Evolutionary conservation across 352 stramenopile species (phyloP).

Genomic region (Phytophthora ohioensis): DNA sequence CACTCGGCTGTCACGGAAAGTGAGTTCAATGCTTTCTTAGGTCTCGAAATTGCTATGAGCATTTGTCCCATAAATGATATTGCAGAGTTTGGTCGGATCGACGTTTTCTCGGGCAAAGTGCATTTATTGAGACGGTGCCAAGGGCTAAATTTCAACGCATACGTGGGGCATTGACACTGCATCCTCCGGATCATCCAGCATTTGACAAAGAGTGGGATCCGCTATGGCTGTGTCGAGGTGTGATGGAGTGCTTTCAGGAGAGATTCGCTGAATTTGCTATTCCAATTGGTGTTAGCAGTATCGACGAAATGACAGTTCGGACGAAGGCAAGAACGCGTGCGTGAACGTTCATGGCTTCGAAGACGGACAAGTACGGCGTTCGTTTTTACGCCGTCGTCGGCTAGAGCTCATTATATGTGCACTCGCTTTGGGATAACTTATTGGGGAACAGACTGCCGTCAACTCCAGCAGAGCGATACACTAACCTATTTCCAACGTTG

Average conservation of each 20-base stretch:
- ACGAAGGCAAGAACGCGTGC: conserved; percentile 1
- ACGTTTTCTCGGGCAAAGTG: conserved; percentile 3
- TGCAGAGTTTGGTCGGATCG: conserved; percentile 13
- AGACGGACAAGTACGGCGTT: conserved; percentile 15
- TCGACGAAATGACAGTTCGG: conserved; percentile 18
- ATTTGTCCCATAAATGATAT: conserved; percentile 23
- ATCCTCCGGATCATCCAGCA: neutral
- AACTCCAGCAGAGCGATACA: conserved; percentile 12
- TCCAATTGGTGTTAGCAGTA: conserved; percentile 17
- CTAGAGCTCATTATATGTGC: conserved; percentile 5
- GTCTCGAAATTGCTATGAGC: conserved; percentile 20
- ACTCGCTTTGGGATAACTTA: conserved; percentile 3
- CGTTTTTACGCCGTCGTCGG: conserved; percentile 17
- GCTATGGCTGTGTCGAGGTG: neutral
- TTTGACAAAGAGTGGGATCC: conserved; percentile 9
- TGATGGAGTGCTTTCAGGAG: conserved; percentile 19
- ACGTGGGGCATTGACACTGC: neutral
- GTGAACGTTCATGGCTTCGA: conserved; percentile 2
- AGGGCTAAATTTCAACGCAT: conserved; percentile 20
- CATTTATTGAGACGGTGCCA: conserved; percentile 23
- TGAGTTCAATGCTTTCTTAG: conserved; percentile 20
- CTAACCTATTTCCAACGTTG: conserved; percentile 12
- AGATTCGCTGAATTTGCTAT: conserved; percentile 9
- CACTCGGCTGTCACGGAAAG: conserved; percentile 6
- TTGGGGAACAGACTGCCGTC: neutral